These are phyloP conservation scores for Geotrichum histeridarum DNA, from an alignment of 1,139 yeast genomes.

Conservation along the genomic window DNA sequence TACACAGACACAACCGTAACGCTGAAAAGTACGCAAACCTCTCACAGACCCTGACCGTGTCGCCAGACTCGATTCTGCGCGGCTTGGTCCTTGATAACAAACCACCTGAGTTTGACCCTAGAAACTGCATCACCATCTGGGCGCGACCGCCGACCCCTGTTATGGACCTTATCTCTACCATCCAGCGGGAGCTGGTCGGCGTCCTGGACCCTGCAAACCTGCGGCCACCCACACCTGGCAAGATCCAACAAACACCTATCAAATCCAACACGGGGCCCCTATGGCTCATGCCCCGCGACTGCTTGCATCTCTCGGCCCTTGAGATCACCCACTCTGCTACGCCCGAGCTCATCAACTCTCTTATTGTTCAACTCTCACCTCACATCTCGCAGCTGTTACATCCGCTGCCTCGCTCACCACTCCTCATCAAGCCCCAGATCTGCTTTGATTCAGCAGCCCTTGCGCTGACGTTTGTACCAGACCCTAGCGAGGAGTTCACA, in stretches of 20 bases:
- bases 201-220: slow-evolving; percentile 3
- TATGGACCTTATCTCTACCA: slow-evolving; percentile 19
- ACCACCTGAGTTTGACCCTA: slow-evolving; percentile 25
- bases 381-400: slow-evolving; percentile 17
- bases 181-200: slow-evolving; percentile 22
- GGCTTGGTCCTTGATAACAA: slow-evolving; percentile 23
- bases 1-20: slow-evolving; percentile 23
- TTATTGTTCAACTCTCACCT: slow-evolving; percentile 11
- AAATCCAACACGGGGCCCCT: slow-evolving; percentile 13
- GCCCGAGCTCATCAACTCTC: slow-evolving; percentile 7
- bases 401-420: slow-evolving; percentile 12
- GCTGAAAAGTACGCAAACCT: slow-evolving; percentile 19
- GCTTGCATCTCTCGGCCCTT: slow-evolving; percentile 27
- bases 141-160: slow-evolving; percentile 27
- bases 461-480: slow-evolving; percentile 28
- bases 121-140: slow-evolving; percentile 29
- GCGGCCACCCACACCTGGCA: not conserved
- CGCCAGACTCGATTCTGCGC: slow-evolving; percentile 24
- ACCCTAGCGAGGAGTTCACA: slow-evolving; percentile 17
- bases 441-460: slow-evolving; percentile 27
- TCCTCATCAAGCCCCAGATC: slow-evolving; percentile 23
- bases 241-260: slow-evolving; percentile 1
- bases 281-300: slow-evolving; percentile 28
- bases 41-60: slow-evolving; percentile 15
- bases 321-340: slow-evolving; percentile 28